A percentile compares a stretch with the other conserved stretches of the same genome.
Evolutionary conservation across 176 grass and related monocot species (phyloP).

Genomic region (Zoysia japonica): DNA sequence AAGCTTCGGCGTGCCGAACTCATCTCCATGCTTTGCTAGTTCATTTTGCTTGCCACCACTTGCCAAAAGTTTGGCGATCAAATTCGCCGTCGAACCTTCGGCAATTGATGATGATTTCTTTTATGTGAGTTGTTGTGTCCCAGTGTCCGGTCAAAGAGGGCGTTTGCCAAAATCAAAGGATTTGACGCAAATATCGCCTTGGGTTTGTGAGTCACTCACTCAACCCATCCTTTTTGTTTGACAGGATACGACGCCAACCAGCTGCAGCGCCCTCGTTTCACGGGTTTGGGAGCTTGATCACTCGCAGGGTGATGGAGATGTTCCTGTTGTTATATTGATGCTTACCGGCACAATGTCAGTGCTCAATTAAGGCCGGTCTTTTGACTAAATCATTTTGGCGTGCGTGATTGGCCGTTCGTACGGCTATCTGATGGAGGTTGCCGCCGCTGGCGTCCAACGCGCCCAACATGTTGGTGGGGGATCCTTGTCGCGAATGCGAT

Average conservation of each 20-base stretch:
- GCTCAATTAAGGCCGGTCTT: not conserved
- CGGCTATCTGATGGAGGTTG: not conserved
- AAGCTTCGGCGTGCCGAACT: too few relatives aligned
- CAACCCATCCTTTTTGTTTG: not conserved
- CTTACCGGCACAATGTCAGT: slow-evolving; percentile 28
- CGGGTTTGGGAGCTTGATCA: not conserved
- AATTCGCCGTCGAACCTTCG: too few relatives aligned
- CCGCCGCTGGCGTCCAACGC: not conserved
- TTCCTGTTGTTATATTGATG: slow-evolving; percentile 14
- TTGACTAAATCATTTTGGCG: slow-evolving; percentile 27
- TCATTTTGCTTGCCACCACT: too few relatives aligned
- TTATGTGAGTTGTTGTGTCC: too few relatives aligned
- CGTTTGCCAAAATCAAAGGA: slow-evolving; percentile 1
- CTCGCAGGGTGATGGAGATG: slow-evolving; percentile 6
- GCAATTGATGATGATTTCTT: too few relatives aligned
- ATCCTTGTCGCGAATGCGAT: not conserved
- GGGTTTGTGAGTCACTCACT: not conserved
- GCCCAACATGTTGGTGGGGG: slow-evolving; percentile 18
- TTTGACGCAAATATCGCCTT: not conserved
- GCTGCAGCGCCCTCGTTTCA: slow-evolving; percentile 1
- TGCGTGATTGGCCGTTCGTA: slow-evolving; percentile 3
- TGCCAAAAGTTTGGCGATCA: too few relatives aligned
- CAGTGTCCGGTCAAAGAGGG: too few relatives aligned
- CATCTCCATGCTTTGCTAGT: too few relatives aligned
- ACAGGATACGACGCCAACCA: slow-evolving; percentile 16